Conservation (phyloP, 371 early-diverging fungal genomes). For the Batrachochytrium dendrobatidis region DNA sequence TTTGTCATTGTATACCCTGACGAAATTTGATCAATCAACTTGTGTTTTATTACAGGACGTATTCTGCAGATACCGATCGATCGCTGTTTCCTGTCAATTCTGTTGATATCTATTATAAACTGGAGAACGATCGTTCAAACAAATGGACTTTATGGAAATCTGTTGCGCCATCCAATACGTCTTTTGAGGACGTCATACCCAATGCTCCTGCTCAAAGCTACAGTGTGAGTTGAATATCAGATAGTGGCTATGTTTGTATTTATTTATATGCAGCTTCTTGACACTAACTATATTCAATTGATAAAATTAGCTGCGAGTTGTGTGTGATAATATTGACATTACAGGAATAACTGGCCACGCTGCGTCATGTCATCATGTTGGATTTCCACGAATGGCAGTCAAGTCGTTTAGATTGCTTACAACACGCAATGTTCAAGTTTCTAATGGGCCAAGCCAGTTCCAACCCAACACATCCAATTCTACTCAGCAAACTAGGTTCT, state of each 20-base stretch:
- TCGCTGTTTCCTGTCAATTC: not conserved
- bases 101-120: slow-evolving; percentile 1
- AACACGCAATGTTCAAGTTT: not conserved
- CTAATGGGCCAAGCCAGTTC: too few relatives aligned
- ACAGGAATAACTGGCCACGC: not conserved
- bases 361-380: not conserved
- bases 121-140: not conserved
- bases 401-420: not conserved
- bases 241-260: too few relatives aligned
- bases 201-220: not conserved
- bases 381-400: not conserved
- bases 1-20: too few relatives aligned
- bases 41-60: too few relatives aligned
- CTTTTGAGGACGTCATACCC: not conserved
- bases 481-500: too few relatives aligned
- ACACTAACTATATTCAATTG: too few relatives aligned
- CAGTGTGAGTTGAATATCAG: not conserved
- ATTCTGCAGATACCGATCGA: not conserved
- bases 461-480: too few relatives aligned
- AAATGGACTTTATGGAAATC: not conserved
- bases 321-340: not conserved
- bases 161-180: not conserved
- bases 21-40: too few relatives aligned
- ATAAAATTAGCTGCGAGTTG: not conserved
- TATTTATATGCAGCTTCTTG: too few relatives aligned